Base-by-base conservation (phyloP, 148 eudicot genomes). In the Rhododendron vialii region DNA sequence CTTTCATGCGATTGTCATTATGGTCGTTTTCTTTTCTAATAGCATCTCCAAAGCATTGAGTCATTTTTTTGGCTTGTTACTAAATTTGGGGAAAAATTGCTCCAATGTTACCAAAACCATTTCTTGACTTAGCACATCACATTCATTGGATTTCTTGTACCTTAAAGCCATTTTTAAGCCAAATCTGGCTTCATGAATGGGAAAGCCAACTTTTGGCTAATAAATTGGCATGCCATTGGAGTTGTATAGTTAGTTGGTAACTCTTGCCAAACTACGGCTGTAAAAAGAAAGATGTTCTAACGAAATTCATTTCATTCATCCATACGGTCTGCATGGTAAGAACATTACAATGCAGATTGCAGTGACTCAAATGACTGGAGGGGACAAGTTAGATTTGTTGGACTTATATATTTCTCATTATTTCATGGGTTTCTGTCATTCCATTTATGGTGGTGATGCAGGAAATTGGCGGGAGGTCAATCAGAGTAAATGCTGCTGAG, bases 401-500 rank as follows among this genome's bases (percentile, higher is more conserved):
- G 41, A 80, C 43, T 57, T 35, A 20, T 55, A 57, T 57, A 51
- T 81, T 28, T 35, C 28, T 35, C 12, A 61, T 61, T 61, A 24
- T 38, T 82, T 61, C 35, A 22, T 38, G 75, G 69, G 74, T 6
- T 36, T 82, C 65, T 84, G 13, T 48, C 22, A 36, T 24, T 83
- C 67, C 57, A 6, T 41, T 57, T 15, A 77, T 47, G 83, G 47
- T 48, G 45, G 35, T 85, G 75, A 59, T 87, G 88, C 92, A 92
- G 94, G 84, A 59, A 51, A 81, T 92, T 87, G 91, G 87, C 13
- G 94, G 94, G 67, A 91, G 94, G 84, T 50, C 89, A 14, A 86
- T 92, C 78, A 83, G 88, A 65, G 94, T 91, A 51, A 92, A 89
- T 82, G 91, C 85, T 61, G 94, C 94, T 2, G 93, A 87, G 80